These are phyloP conservation scores for Dendrobium catenatum DNA, from an alignment of 106 monocot species.

Conservation along the genomic window DNA sequence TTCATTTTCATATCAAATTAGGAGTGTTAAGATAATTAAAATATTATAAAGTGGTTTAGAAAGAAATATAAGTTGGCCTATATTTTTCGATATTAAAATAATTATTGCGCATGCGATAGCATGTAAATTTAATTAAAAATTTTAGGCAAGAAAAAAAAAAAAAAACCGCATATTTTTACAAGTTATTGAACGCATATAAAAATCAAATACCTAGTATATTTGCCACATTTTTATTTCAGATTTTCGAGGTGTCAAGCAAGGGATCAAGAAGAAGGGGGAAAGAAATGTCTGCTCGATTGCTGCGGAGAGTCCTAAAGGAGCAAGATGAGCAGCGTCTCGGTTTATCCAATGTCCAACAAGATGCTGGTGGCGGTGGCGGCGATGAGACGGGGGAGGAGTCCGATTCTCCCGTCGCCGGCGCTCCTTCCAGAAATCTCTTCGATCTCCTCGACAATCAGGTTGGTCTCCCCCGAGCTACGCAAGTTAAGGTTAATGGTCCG, in stretches of 20 bases:
- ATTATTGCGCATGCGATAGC: too few relatives aligned
- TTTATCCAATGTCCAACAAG: not conserved
- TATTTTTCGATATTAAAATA: too few relatives aligned
- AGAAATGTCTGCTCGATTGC: slow-evolving; percentile 26
- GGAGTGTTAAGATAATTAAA: too few relatives aligned
- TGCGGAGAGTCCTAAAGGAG: slow-evolving; percentile 20
- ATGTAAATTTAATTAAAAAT: too few relatives aligned
- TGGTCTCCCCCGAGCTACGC: not conserved
- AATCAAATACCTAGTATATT: too few relatives aligned
- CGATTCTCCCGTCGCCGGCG: slow-evolving; percentile 4
- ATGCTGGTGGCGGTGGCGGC: not conserved
- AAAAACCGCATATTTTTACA: too few relatives aligned
- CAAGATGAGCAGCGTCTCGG: slow-evolving; percentile 2
- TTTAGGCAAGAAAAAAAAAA: too few relatives aligned
- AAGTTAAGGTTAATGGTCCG: not conserved
- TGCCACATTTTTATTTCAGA: not conserved
- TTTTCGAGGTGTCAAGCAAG: not conserved
- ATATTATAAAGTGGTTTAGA: too few relatives aligned
- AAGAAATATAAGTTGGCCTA: too few relatives aligned
- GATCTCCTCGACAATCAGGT: slow-evolving; percentile 21
- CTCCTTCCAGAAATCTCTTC: slow-evolving; percentile 19
- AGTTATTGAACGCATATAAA: too few relatives aligned
- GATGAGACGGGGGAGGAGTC: slow-evolving; percentile 3
- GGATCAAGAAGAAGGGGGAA: too few relatives aligned
- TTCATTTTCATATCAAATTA: too few relatives aligned